These are phyloP conservation scores for Apiotrichum akiyoshidainum DNA, from an alignment of 1,284 basidiomycete species.

Conservation along the genomic window DNA sequence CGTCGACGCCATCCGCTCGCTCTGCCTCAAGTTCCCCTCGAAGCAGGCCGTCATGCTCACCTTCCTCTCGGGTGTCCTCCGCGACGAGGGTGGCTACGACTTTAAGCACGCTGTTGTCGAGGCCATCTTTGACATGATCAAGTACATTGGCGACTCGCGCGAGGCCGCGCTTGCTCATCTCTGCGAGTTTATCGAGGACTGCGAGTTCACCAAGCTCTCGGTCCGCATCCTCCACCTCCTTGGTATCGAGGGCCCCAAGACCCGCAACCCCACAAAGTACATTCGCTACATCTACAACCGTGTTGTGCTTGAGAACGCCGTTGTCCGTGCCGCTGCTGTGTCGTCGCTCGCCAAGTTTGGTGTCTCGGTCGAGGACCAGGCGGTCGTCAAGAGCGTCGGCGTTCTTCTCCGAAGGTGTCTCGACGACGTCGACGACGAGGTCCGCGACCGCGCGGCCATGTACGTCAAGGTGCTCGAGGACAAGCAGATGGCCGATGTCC, in stretches of 20 bases:
- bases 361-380: conserved; percentile 73
- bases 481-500: conserved; percentile 73
- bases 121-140: conserved; percentile 99
- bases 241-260: conserved; percentile 92
- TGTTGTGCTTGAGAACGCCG: conserved; percentile 96
- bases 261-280: conserved; percentile 93
- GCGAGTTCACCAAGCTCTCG: conserved; percentile 98
- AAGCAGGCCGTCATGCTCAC: conserved; percentile 94
- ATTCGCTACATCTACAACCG: conserved; percentile 99
- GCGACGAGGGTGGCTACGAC: conserved; percentile 98
- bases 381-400: conserved; percentile 78
- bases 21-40: conserved; percentile 96
- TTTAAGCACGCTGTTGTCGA: conserved; percentile 99
- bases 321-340: conserved; percentile 94
- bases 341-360: conserved; percentile 95
- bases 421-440: conserved; percentile 98
- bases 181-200: conserved; percentile 99
- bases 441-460: conserved; percentile 93
- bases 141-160: conserved; percentile 91
- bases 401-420: conserved; percentile 87
- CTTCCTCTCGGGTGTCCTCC: conserved; percentile 88
- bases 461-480: conserved; percentile 83
- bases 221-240: conserved; percentile 94
- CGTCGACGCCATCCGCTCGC: conserved; percentile 94
- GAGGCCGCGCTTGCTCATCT: conserved; percentile 93